These are phyloP conservation scores for Rhizopus delemar DNA, from an alignment of 371 early-diverging fungal species.

Conservation along the genomic window DNA sequence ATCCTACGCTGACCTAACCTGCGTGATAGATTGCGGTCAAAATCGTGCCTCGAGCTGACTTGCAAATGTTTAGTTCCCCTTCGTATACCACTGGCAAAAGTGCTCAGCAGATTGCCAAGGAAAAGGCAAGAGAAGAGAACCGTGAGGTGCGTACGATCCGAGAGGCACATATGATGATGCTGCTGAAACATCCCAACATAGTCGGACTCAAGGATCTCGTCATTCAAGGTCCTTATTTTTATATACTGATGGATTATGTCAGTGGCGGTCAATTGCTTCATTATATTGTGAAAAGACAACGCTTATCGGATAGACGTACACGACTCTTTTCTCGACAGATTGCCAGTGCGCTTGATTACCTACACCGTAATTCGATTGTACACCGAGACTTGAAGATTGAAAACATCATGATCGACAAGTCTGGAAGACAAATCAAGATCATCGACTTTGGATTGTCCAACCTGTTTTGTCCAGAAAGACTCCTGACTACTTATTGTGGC, in stretches of 20 bases:
- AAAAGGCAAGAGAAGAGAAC: constrained; percentile 57
- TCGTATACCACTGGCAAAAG: constrained; percentile 17
- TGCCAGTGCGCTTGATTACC: constrained; percentile 85
- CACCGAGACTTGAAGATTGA: constrained; percentile 98
- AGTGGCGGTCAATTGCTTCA: constrained; percentile 87
- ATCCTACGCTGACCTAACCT: not conserved
- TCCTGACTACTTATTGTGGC: constrained; percentile 91
- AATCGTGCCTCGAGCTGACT: constrained; percentile 41
- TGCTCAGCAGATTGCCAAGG: constrained; percentile 16
- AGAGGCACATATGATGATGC: constrained; percentile 87
- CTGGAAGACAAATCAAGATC: constrained; percentile 83
- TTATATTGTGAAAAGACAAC: constrained; percentile 85
- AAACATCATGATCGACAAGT: constrained; percentile 85
- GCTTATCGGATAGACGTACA: constrained; percentile 84
- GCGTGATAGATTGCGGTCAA: constrained; percentile 39
- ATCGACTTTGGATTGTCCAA: constrained; percentile 97
- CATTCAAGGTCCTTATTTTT: constrained; percentile 74
- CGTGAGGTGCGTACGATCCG: constrained; percentile 89
- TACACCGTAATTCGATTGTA: constrained; percentile 94
- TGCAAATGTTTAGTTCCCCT: constrained; percentile 24
- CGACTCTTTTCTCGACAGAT: constrained; percentile 92
- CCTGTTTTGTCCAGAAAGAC: constrained; percentile 77
- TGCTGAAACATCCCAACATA: constrained; percentile 90
- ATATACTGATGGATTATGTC: constrained; percentile 93
- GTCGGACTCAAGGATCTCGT: constrained; percentile 83